Percentiles rank a stretch among this genome's conserved stretches.
phyloP scores from a whole-genome alignment of 2,329 filamentous ascomycete species.

The Colletotrichum sp. region DNA sequence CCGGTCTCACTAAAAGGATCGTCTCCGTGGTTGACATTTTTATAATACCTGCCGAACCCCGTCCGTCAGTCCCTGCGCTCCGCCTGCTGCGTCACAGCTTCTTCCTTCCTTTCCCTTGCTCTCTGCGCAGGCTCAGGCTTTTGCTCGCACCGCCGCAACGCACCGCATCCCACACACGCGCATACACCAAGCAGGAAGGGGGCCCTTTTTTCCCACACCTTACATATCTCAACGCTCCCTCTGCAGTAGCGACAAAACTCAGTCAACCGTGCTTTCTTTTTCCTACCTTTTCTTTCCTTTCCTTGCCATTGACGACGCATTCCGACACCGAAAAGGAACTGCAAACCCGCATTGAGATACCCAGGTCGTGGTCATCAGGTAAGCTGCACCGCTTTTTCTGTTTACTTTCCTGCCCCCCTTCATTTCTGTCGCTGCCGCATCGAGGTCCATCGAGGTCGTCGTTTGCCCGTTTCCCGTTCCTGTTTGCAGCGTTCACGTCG shows the following conservation, averaged over 20 bases:
- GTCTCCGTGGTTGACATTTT: constrained; percentile 21
- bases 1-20: constrained; percentile 21
- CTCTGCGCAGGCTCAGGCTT: neutral
- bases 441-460: neutral
- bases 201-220: neutral
- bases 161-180: neutral
- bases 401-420: neutral
- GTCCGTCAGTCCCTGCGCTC: constrained; percentile 16
- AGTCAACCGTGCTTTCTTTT: constrained; percentile 10
- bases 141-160: neutral
- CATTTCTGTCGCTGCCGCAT: neutral
- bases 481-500: neutral
- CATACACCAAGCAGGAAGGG: neutral
- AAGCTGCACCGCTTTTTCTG: neutral
- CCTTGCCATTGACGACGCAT: constrained; percentile 1
- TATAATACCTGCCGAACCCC: constrained; percentile 22
- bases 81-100: constrained; percentile 18
- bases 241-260: neutral
- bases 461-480: neutral
- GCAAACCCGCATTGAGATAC: neutral
- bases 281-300: neutral
- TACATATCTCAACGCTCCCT: constrained; percentile 16
- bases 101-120: constrained; percentile 11
- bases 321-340: neutral
- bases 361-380: neutral